phyloP scores from a whole-genome alignment of 2,329 filamentous ascomycete species.

The Sporothrix curviconia region DNA sequence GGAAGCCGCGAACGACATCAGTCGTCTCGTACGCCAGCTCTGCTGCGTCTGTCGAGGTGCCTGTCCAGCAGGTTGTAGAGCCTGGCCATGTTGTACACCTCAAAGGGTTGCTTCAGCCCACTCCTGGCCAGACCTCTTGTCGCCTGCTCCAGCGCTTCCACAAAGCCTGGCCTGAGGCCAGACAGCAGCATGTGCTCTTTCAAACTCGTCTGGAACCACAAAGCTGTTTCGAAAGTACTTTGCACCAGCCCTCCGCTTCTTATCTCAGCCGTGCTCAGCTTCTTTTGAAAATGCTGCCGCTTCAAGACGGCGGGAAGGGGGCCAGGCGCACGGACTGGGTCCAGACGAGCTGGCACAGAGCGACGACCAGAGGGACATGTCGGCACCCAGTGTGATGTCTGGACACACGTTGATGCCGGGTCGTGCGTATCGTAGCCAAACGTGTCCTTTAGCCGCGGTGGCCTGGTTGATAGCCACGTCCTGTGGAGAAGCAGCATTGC shows the following conservation, averaged over 20 bases:
- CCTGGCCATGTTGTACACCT: constrained; percentile 9
- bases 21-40: background rate
- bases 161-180: background rate
- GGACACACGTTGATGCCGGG: constrained; percentile 14
- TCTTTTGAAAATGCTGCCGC: background rate
- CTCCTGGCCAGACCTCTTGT: background rate
- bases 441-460: background rate
- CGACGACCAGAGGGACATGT: constrained; percentile 16
- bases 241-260: constrained; percentile 14
- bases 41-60: background rate
- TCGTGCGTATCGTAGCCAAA: background rate
- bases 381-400: constrained; percentile 12
- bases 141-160: background rate
- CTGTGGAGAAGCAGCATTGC: constrained; percentile 8
- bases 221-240: constrained; percentile 24
- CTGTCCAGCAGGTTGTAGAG: constrained; percentile 1
- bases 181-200: constrained; percentile 22
- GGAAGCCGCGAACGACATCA: background rate
- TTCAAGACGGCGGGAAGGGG: background rate
- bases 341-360: constrained; percentile 9
- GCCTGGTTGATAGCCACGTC: background rate
- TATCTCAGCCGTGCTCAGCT: background rate
- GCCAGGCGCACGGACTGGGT: background rate
- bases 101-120: background rate
- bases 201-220: constrained; percentile 36